phyloP scores from a whole-genome alignment of 306 rosid genomes.

The Rosa lucieae region DNA sequence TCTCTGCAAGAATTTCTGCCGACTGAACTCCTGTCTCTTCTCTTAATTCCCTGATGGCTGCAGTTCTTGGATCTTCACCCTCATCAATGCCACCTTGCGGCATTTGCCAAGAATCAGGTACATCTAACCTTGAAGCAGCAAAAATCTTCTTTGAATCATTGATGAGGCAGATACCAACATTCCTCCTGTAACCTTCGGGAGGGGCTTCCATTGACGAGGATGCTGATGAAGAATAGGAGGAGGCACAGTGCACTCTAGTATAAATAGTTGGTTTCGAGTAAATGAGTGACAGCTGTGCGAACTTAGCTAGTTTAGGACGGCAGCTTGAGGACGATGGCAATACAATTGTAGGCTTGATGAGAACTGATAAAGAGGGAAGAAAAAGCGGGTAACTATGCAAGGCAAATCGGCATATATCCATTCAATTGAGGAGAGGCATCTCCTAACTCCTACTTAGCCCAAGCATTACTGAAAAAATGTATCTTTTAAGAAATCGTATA shows the following conservation, averaged over 20 bases:
- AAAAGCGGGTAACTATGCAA: conserved; percentile 11
- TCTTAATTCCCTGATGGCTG: conserved; percentile 75
- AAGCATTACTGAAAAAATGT: background rate
- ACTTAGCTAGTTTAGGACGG: conserved; percentile 7
- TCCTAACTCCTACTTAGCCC: background rate
- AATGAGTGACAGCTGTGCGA: conserved; percentile 22
- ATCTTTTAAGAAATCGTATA: background rate
- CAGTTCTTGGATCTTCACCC: conserved; percentile 78
- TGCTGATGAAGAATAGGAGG: conserved; percentile 15
- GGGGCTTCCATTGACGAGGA: conserved; percentile 72
- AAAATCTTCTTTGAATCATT: conserved; percentile 64
- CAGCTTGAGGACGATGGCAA: conserved; percentile 7
- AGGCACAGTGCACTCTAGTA: background rate
- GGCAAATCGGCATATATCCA: conserved; percentile 52
- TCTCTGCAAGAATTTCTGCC: conserved; percentile 78
- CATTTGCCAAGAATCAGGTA: conserved; percentile 91
- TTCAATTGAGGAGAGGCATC: conserved; percentile 18
- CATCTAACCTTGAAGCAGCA: conserved; percentile 75
- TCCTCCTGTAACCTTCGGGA: conserved; percentile 77
- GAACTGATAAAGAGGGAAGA: conserved; percentile 14
- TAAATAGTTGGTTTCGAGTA: background rate
- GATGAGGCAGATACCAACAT: conserved; percentile 79
- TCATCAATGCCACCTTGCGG: conserved; percentile 97
- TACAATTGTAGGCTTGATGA: conserved; percentile 8
- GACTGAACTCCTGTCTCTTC: conserved; percentile 92